Base-by-base conservation (phyloP, 2,329 filamentous ascomycete species). In the Botrytis fragariae region DNA sequence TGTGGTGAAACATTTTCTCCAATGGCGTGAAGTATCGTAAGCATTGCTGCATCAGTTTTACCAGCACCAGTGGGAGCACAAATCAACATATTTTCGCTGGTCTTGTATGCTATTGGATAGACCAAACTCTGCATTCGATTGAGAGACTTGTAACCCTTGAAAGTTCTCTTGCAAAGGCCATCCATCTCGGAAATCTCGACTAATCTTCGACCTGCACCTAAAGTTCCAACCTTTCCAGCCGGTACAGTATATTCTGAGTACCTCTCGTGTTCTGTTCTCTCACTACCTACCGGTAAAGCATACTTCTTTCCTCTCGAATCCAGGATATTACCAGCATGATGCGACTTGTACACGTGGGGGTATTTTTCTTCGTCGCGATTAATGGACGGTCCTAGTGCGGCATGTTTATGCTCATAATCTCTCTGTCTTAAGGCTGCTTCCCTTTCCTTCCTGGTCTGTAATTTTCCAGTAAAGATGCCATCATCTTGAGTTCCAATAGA, bases 121-220 rank as follows among this genome's bases (percentile, higher is more conserved):
- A 98, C 93, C 65, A 99, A 86, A 81, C 95, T 98, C 84, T 99
- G 96, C 97, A 99, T 99, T 42, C 97, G 92, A 80, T 99, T 99
- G 74, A 99, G 87, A 4, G 92, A 84, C 83, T 95, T 95, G 85
- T 99, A 99, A 0, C 95, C 95, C 80, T 92, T 93, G 84, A 99
- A 99, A 0, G 96, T 99, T n/a, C 89, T 90, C 74, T 90, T 88
- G 79, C 96, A 99, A 42, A 99, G 86, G 0, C 93, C 94, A 81
- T 99, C 96, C 85, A 99, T 87, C 5, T 94, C 92, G 10, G 87
- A 85, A 74, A 99, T 95, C 45, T 90, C 85, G 32, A 99, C 85
- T 22, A 98, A 87, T 79, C 89, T 93, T 78, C 93, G 92, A 7
- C 92, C 90, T 2, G 86, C 87, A 22, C 89, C 91, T 22, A 97